Evolutionary conservation across 495 filamentous ascomycete species (phyloP).

Genomic region (Cercophora scortea): DNA sequence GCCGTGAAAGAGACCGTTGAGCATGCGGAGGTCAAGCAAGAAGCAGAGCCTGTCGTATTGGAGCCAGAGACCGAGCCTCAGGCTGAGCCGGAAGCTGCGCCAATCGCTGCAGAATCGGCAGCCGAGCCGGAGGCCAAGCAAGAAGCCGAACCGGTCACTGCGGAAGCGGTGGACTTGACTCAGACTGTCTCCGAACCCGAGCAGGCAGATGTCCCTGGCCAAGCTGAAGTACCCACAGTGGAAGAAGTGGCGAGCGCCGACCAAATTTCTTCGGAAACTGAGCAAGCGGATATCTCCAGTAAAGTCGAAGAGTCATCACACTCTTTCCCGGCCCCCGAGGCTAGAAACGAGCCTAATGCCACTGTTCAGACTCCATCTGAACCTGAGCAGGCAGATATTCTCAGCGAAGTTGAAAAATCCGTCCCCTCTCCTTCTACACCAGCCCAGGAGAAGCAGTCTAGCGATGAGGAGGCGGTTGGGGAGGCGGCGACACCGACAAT

Average conservation of each 20-base stretch:
- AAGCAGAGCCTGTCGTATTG: neutral
- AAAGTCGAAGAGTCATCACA: neutral
- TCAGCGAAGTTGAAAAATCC: neutral
- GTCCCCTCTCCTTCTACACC: neutral
- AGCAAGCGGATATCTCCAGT: no score
- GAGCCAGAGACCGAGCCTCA: neutral
- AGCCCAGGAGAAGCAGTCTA: neutral
- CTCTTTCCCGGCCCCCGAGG: no score
- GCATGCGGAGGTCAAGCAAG: neutral
- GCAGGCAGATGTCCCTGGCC: no score
- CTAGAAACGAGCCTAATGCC: no score
- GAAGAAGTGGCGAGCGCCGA: neutral
- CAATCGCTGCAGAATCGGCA: neutral
- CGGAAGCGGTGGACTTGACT: no score
- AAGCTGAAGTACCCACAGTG: no score
- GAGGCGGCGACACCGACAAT: neutral
- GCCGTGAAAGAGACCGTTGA: slow-evolving; percentile 1
- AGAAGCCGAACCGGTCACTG: no score
- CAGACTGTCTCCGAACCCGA: no score
- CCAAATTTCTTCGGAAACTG: no score
- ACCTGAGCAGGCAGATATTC: neutral
- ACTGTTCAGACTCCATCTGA: no score
- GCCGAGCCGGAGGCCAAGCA: neutral
- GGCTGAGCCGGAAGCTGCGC: neutral
- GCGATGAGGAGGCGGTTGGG: neutral